A percentile compares a stretch with the other conserved stretches of the same genome.
These are phyloP conservation scores for Starmera dryadoides DNA, from an alignment of 805 yeast genomes.

Conservation along the genomic window DNA sequence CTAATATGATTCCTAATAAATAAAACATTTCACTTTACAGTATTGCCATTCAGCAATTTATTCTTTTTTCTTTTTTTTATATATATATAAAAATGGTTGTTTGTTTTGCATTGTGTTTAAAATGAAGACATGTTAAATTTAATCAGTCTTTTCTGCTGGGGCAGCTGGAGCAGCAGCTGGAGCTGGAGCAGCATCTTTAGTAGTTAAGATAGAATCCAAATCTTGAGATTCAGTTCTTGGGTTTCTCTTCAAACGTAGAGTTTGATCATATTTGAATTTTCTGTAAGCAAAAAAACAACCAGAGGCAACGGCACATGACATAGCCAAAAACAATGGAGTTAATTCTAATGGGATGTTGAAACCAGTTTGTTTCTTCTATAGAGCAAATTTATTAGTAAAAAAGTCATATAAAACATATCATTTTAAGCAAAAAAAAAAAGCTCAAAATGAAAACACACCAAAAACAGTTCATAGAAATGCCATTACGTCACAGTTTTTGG, in stretches of 20 bases:
- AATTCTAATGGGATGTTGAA: slow-evolving; percentile 44
- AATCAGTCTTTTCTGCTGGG: background rate
- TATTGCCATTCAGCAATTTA: background rate
- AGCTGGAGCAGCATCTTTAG: slow-evolving; percentile 1
- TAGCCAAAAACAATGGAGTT: slow-evolving; percentile 50
- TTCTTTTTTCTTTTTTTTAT: no score
- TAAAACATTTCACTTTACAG: background rate
- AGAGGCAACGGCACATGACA: slow-evolving; percentile 44
- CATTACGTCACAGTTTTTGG: background rate
- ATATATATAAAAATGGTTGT: no score
- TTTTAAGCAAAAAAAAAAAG: background rate
- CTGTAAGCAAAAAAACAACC: slow-evolving; percentile 46
- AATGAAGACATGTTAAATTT: background rate
- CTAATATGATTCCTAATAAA: background rate
- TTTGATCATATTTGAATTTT: slow-evolving; percentile 40
- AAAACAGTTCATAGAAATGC: background rate
- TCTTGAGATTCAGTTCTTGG: slow-evolving; percentile 30
- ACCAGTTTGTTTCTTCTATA: slow-evolving; percentile 32
- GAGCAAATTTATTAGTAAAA: slow-evolving; percentile 1
- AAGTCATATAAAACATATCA: background rate
- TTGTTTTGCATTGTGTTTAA: no score
- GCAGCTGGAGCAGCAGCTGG: slow-evolving; percentile 3
- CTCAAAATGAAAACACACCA: background rate
- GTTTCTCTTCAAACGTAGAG: slow-evolving; percentile 44
- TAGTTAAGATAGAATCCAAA: slow-evolving; percentile 20